These are phyloP conservation scores for Sanghuangporus sanghuang DNA, from an alignment of 1,284 basidiomycete genomes.

Conservation along the genomic window DNA sequence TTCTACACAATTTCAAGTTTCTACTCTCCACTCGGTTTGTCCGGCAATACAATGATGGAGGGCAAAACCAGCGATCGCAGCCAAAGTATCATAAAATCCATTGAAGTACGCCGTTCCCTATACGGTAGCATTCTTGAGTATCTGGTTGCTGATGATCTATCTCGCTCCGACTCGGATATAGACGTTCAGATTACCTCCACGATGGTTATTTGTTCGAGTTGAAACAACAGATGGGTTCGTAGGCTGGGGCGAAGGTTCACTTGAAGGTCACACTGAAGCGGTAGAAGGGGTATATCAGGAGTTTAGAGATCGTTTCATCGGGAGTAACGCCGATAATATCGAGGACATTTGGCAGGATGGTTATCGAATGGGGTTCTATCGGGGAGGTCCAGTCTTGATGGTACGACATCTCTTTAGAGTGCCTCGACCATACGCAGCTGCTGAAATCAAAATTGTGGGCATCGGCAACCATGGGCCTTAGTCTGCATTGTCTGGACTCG, in stretches of 20 bases:
- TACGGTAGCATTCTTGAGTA: neutral
- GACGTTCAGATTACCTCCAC: conserved; percentile 66
- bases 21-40: neutral
- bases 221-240: conserved; percentile 52
- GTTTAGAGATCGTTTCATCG: conserved; percentile 57
- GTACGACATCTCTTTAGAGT: conserved; percentile 25
- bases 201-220: conserved; percentile 69
- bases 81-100: neutral
- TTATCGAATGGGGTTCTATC: conserved; percentile 65
- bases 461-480: conserved; percentile 26
- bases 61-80: neutral
- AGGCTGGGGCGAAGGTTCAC: conserved; percentile 66
- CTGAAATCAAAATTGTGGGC: neutral
- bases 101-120: neutral
- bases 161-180: conserved; percentile 20
- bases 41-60: neutral
- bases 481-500: conserved; percentile 50
- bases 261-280: conserved; percentile 73
- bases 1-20: too few species aligned
- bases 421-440: too few species aligned
- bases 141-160: neutral
- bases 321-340: conserved; percentile 65
- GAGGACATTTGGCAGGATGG: conserved; percentile 62
- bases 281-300: conserved; percentile 68
- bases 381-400: conserved; percentile 72